phyloP scores from a whole-genome alignment of 2,329 filamentous ascomycete species.

The Colletotrichum gigasporum region DNA sequence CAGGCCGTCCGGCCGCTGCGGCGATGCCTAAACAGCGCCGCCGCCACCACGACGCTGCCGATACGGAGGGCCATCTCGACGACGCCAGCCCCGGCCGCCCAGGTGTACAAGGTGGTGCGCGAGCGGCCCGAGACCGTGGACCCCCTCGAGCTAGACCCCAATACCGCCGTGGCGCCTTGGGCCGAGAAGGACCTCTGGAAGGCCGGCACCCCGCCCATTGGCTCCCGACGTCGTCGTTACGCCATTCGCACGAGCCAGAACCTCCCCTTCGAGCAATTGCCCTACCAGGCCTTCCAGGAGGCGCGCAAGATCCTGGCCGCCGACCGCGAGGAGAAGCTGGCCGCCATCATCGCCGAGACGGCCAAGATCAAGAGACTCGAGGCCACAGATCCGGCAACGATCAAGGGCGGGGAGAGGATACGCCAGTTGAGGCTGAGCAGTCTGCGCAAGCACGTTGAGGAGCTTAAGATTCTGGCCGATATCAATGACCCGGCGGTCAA shows the following conservation, averaged over 20 bases:
- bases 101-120: constrained; percentile 36
- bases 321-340: constrained; percentile 84
- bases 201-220: constrained; percentile 76
- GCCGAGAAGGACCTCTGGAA: constrained; percentile 76
- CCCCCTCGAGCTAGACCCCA: constrained; percentile 67
- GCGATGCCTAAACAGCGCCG: constrained; percentile 59
- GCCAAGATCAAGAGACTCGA: constrained; percentile 75
- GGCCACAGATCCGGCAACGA: constrained; percentile 62
- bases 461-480: constrained; percentile 88
- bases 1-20: constrained; percentile 66
- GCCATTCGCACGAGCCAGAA: constrained; percentile 72
- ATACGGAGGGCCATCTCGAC: constrained; percentile 42
- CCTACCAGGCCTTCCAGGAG: constrained; percentile 98
- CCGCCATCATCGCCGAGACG: constrained; percentile 73
- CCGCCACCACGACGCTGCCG: constrained; percentile 39
- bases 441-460: constrained; percentile 77
- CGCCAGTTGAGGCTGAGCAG: constrained; percentile 75
- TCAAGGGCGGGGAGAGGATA: constrained; percentile 69
- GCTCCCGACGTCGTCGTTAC: constrained; percentile 84
- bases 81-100: constrained; percentile 42
- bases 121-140: constrained; percentile 35
- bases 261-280: constrained; percentile 90
- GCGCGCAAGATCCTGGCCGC: constrained; percentile 83
- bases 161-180: constrained; percentile 70
- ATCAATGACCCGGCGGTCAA: constrained; percentile 96